Evolutionary conservation across 23 red algal species (phyloP).

Genomic region (Gracilariopsis chorda): DNA sequence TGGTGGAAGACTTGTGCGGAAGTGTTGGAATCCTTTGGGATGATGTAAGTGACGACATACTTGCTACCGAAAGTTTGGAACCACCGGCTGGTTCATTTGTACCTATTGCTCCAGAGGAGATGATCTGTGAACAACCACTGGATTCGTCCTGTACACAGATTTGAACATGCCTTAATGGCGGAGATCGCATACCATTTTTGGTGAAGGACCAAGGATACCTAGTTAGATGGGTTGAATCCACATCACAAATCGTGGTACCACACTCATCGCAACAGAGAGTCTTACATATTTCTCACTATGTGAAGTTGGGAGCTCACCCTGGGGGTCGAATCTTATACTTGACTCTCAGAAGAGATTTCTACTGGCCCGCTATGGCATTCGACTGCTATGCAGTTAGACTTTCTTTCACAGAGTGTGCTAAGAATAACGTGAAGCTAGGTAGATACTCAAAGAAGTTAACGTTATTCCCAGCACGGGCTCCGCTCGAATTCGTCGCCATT

Average conservation of each 20-base stretch:
- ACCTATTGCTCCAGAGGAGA: slow-evolving; percentile 16
- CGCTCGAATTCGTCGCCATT: slow-evolving; percentile 32
- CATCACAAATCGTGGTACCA: not conserved
- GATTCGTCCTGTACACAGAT: not conserved
- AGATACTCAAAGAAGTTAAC: no score
- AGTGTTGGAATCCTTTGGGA: not conserved
- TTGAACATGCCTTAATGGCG: not conserved
- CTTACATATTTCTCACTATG: not conserved
- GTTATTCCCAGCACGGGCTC: not conserved
- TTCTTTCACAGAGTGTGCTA: not conserved
- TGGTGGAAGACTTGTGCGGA: not conserved
- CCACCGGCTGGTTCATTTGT: not conserved
- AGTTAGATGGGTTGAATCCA: not conserved
- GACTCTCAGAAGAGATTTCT: not conserved
- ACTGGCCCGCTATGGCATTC: slow-evolving; percentile 2
- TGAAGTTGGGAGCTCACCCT: not conserved
- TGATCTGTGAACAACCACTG: not conserved
- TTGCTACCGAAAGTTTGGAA: no score
- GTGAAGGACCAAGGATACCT: not conserved
- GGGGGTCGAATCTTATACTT: not conserved
- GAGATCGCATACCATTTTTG: not conserved
- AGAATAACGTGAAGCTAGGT: not conserved
- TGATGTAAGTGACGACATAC: no score
- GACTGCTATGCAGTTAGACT: not conserved
- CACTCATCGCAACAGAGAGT: not conserved